These are phyloP conservation scores for Saccharomyces hybrid DNA, from an alignment of 1,139 yeast species.

Conservation along the genomic window DNA sequence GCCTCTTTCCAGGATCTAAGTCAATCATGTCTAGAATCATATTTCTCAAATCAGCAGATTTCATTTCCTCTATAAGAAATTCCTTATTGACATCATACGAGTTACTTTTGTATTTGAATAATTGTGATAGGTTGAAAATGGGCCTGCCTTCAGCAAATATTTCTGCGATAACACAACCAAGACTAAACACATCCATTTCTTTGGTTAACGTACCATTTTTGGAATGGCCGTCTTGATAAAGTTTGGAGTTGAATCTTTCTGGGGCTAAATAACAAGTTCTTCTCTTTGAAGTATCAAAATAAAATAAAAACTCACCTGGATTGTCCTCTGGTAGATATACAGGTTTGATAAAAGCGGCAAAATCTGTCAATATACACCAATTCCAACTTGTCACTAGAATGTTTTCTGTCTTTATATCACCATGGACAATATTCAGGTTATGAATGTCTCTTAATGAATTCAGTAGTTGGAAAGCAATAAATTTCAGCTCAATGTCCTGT, in stretches of 20 bases:
- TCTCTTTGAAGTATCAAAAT: constrained; percentile 83
- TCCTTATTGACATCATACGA: constrained; percentile 51
- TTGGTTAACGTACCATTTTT: constrained; percentile 43
- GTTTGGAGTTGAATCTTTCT: constrained; percentile 55
- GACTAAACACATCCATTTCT: constrained; percentile 80
- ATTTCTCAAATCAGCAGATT: constrained; percentile 43
- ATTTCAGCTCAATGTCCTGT: constrained; percentile 71
- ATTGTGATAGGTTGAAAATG: constrained; percentile 75
- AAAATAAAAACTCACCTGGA: constrained; percentile 89
- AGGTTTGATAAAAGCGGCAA: constrained; percentile 73
- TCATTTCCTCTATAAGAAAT: constrained; percentile 40
- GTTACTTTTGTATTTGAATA: constrained; percentile 70
- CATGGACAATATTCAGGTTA: constrained; percentile 58
- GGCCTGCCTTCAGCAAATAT: constrained; percentile 81
- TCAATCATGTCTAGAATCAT: constrained; percentile 57
- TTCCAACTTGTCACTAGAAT: constrained; percentile 82
- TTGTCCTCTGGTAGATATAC: constrained; percentile 83
- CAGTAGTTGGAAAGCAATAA: constrained; percentile 76
- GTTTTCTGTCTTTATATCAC: constrained; percentile 89
- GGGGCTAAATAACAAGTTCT: constrained; percentile 91
- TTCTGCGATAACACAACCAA: constrained; percentile 92
- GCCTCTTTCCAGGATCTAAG: constrained; percentile 54
- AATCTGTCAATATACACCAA: constrained; percentile 78
- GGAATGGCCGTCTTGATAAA: constrained; percentile 22
- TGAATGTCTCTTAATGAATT: constrained; percentile 60